phyloP scores from a whole-genome alignment of 805 yeast species.

The Saccharomycopsis babjevae region DNA sequence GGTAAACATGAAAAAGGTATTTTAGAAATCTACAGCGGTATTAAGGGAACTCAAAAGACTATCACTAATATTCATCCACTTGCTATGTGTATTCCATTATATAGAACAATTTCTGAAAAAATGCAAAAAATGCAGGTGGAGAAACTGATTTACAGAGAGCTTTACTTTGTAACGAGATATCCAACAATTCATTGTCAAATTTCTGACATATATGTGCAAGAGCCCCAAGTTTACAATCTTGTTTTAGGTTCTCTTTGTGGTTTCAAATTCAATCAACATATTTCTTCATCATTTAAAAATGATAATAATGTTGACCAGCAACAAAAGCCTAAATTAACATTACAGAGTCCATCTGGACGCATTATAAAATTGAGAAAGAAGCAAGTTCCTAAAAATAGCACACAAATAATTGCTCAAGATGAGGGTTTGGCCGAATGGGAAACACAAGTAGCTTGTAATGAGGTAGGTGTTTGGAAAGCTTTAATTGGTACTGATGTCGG shows the following conservation, averaged over 20 bases:
- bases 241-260: slow-evolving; percentile 47
- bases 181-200: slow-evolving; percentile 61
- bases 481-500: slow-evolving; percentile 71
- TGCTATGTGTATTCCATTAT: slow-evolving; percentile 63
- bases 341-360: slow-evolving; percentile 81
- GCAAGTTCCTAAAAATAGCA: slow-evolving; percentile 35
- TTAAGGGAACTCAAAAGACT: slow-evolving; percentile 47
- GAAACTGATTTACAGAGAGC: slow-evolving; percentile 47
- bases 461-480: slow-evolving; percentile 76
- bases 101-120: slow-evolving; percentile 34
- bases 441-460: slow-evolving; percentile 49
- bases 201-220: slow-evolving; percentile 70
- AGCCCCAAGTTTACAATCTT: slow-evolving; percentile 70
- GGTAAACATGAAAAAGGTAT: slow-evolving; percentile 58
- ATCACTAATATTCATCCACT: slow-evolving; percentile 55
- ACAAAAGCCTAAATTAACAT: slow-evolving; percentile 46
- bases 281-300: slow-evolving; percentile 38
- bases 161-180: slow-evolving; percentile 60
- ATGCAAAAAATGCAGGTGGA: neutral
- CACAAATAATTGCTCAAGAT: neutral
- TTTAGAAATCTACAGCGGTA: slow-evolving; percentile 64
- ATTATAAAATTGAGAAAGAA: slow-evolving; percentile 47
- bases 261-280: slow-evolving; percentile 56
- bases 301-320: slow-evolving; percentile 24
- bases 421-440: slow-evolving; percentile 33